Evolutionary conservation across 768 basidiomycete genomes (phyloP).

Genomic region (Naganishia onofrii): DNA sequence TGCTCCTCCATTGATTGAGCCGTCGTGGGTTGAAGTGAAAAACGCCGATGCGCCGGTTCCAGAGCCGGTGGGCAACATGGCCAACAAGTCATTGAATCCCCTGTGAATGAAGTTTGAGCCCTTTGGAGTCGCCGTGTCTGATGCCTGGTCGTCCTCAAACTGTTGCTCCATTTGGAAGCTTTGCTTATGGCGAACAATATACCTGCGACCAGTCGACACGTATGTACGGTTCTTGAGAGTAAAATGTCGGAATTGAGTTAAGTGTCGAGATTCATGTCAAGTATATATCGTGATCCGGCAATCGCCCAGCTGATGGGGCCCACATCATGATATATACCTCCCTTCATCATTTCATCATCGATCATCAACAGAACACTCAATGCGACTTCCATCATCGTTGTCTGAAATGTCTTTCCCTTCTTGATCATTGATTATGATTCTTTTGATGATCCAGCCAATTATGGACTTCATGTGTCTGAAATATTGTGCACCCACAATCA

Average conservation of each 20-base stretch:
- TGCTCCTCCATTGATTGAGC: neutral
- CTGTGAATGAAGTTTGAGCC: constrained; percentile 24
- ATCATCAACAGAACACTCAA: neutral
- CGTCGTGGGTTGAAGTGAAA: neutral
- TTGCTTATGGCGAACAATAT: neutral
- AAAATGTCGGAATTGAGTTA: neutral
- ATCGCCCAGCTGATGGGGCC: neutral
- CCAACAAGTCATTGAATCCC: constrained; percentile 27
- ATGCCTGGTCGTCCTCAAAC: neutral
- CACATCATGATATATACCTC: neutral
- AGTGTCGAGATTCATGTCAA: neutral
- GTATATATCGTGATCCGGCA: neutral
- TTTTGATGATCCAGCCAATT: too few species aligned
- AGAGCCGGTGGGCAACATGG: constrained; percentile 1
- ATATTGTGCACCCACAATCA: too few species aligned
- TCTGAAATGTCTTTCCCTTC: neutral
- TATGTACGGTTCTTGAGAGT: too few species aligned
- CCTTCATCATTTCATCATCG: neutral
- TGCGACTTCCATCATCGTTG: neutral
- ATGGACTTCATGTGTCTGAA: too few species aligned
- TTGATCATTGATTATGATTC: too few species aligned
- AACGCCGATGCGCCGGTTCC: constrained; percentile 9
- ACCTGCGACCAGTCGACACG: neutral
- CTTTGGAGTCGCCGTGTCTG: neutral
- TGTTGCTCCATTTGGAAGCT: neutral